Conservation (phyloP, 140 eudicot genomes). For the Stevia rebaudiana region DNA sequence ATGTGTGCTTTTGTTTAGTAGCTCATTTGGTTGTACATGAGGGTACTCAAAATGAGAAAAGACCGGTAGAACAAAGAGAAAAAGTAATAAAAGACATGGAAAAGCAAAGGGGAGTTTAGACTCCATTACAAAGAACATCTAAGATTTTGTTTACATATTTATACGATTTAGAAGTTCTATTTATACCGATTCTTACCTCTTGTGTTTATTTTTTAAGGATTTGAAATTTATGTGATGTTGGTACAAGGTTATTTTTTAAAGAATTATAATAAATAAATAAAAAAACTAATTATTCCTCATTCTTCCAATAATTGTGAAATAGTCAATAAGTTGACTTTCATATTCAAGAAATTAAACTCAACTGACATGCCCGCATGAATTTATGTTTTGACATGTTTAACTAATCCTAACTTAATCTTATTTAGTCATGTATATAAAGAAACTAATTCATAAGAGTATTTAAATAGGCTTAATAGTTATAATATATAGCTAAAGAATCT, state of each 20-base stretch:
- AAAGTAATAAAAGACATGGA: slow-evolving; percentile 18
- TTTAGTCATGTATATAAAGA: neutral
- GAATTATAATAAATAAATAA: neutral
- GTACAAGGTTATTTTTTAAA: neutral
- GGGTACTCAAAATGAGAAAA: slow-evolving; percentile 8
- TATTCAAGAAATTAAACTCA: neutral
- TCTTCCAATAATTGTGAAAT: slow-evolving; percentile 7
- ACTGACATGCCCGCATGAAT: slow-evolving; percentile 21
- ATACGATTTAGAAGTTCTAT: slow-evolving; percentile 14
- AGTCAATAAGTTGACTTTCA: slow-evolving; percentile 25
- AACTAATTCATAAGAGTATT: too few species aligned
- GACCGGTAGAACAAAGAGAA: neutral
- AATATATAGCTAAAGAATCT: too few species aligned
- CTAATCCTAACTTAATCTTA: neutral
- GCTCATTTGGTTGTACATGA: neutral
- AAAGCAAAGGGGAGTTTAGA: slow-evolving; percentile 2
- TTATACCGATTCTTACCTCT: neutral
- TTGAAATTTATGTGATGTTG: slow-evolving; percentile 16
- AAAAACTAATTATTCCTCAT: neutral
- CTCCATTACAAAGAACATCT: slow-evolving; percentile 4
- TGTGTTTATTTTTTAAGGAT: neutral
- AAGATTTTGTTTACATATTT: neutral
- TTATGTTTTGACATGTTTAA: neutral
- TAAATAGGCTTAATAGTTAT: too few species aligned
- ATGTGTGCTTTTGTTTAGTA: neutral